These are phyloP conservation scores for Lepidium sativum DNA, from an alignment of 345 rosid genomes.

Conservation along the genomic window DNA sequence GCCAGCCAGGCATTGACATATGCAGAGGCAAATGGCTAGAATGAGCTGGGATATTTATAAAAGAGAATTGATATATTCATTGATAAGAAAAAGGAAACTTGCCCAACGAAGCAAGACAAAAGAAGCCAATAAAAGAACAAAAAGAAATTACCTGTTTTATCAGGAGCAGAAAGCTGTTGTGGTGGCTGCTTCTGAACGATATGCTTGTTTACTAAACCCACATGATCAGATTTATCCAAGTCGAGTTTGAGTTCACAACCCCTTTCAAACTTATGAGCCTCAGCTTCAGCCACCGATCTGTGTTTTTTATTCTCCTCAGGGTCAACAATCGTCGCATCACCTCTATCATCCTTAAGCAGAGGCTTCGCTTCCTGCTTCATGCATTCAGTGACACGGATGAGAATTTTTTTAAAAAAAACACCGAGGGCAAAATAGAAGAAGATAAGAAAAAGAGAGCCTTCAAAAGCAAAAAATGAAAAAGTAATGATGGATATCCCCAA, in stretches of 20 bases:
- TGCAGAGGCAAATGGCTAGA: constrained; percentile 52
- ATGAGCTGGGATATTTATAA: constrained; percentile 46
- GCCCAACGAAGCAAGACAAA: background rate
- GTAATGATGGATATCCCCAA: constrained; percentile 13
- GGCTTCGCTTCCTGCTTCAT: constrained; percentile 49
- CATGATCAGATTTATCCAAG: constrained; percentile 69
- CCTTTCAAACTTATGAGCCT: constrained; percentile 52
- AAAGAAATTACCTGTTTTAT: constrained; percentile 42
- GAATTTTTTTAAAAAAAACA: background rate
- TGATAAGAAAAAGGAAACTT: background rate
- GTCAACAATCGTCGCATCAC: constrained; percentile 26
- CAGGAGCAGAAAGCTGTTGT: constrained; percentile 36
- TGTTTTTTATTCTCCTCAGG: constrained; percentile 39
- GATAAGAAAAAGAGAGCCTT: constrained; percentile 16
- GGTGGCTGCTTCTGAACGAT: constrained; percentile 44
- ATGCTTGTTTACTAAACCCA: constrained; percentile 24
- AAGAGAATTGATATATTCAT: background rate
- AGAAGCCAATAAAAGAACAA: background rate
- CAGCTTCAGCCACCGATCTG: constrained; percentile 36
- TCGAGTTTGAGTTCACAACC: constrained; percentile 65
- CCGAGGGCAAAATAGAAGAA: too few species aligned
- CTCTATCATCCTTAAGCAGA: constrained; percentile 40
- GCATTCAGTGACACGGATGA: constrained; percentile 1
- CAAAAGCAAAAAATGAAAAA: background rate
- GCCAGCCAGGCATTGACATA: constrained; percentile 81